A percentile compares a stretch with the other conserved stretches of the same genome.
phyloP scores from a whole-genome alignment of 1,284 basidiomycete species.

The Takashimella koratensis region DNA sequence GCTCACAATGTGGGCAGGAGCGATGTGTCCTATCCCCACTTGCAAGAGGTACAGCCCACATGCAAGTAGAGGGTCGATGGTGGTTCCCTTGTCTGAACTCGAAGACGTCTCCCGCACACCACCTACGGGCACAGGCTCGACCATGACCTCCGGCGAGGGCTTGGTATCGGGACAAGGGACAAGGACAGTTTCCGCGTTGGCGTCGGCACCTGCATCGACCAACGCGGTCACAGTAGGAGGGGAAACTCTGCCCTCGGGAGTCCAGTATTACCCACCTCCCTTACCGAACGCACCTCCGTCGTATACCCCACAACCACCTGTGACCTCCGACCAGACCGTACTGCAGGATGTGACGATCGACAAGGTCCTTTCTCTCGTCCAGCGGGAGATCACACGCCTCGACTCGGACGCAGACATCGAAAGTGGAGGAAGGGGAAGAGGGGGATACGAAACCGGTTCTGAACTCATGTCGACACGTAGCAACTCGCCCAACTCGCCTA shows the following conservation, averaged over 20 bases:
- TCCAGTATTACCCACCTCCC: slow-evolving; percentile 30
- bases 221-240: slow-evolving; percentile 6
- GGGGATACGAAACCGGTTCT: no score
- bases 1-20: slow-evolving; percentile 32
- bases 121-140: no score
- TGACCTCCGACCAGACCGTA: slow-evolving; percentile 24
- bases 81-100: slow-evolving; percentile 1
- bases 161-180: no score
- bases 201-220: background rate
- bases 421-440: no score
- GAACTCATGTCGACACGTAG: no score
- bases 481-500: no score
- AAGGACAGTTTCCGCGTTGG: no score
- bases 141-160: no score
- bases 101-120: no score
- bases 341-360: slow-evolving; percentile 61
- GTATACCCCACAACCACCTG: slow-evolving; percentile 46
- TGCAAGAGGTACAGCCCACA: slow-evolving; percentile 34
- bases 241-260: slow-evolving; percentile 21
- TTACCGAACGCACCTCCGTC: slow-evolving; percentile 19
- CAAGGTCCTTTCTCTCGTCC: slow-evolving; percentile 54
- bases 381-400: slow-evolving; percentile 17
- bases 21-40: slow-evolving; percentile 38
- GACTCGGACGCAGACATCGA: background rate
- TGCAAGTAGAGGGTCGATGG: slow-evolving; percentile 8